phyloP scores from a whole-genome alignment of 768 basidiomycete genomes.

The Boletus edulis region DNA sequence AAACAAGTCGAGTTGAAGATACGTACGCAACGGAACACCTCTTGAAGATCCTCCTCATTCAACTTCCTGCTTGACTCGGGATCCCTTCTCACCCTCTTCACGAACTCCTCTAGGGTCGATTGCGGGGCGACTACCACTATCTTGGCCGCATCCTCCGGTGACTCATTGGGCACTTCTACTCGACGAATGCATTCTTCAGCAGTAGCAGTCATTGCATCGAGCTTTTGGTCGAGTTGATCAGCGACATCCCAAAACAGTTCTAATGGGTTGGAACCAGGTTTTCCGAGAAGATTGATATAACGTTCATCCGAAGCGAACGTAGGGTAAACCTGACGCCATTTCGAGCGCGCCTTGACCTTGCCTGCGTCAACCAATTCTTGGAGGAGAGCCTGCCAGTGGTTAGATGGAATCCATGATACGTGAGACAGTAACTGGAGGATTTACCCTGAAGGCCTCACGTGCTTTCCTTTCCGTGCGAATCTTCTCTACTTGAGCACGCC shows the following conservation, averaged over 20 bases:
- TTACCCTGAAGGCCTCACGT: slow-evolving; percentile 85
- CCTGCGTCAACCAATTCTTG: slow-evolving; percentile 63
- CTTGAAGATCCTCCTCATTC: slow-evolving; percentile 48
- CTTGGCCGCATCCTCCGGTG: slow-evolving; percentile 30
- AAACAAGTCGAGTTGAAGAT: background rate
- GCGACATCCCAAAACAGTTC: slow-evolving; percentile 96
- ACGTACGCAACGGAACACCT: slow-evolving; percentile 65
- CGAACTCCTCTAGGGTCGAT: slow-evolving; percentile 66
- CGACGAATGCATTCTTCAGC: slow-evolving; percentile 61
- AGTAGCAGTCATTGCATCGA: slow-evolving; percentile 73
- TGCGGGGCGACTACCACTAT: slow-evolving; percentile 45
- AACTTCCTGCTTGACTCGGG: slow-evolving; percentile 51
- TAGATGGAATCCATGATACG: background rate
- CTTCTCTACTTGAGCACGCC: slow-evolving; percentile 78
- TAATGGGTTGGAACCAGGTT: slow-evolving; percentile 90
- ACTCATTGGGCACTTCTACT: slow-evolving; percentile 32
- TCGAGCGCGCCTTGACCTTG: slow-evolving; percentile 74
- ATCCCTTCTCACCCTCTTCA: slow-evolving; percentile 52
- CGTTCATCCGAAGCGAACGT: slow-evolving; percentile 71
- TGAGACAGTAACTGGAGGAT: background rate
- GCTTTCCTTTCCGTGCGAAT: slow-evolving; percentile 84
- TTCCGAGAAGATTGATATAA: slow-evolving; percentile 88
- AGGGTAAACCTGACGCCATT: slow-evolving; percentile 91
- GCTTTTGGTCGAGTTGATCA: slow-evolving; percentile 81
- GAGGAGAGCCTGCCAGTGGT: slow-evolving; percentile 56